Base-by-base conservation (phyloP, 768 basidiomycete genomes). In the Kwoniella mangroviensis region DNA sequence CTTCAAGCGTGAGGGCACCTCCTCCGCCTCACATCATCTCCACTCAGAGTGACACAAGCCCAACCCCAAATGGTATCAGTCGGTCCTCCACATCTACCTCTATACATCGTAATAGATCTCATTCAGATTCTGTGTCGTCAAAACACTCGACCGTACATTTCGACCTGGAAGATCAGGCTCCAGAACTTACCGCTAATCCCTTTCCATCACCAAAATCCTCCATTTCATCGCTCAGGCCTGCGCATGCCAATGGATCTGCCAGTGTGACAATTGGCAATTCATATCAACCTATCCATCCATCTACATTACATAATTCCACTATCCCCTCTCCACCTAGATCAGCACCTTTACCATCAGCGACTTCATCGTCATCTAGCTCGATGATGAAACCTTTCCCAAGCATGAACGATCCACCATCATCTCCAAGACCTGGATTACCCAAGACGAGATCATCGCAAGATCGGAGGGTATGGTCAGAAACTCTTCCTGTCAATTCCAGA, bases 381-480 rank as follows among this genome's bases (percentile, higher is more conserved):
- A 28, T 61, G 12, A 54, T 63, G 56, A 62, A 62, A 28, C 60
- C 21, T 10, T 59, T 59, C 21, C 61, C 66, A 40, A 15, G 28
- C 64, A 3, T 24, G 28, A 28, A 28, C 57, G 9, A 54, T 15
- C 3, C 51, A 22, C 41, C 53, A 42, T 7, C 21, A 11, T 53
- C 65, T 9, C 13, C 15, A 34, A 41, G 63, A 40, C 63, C 63
- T 28, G 13, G 3, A 41, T n/a, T 68, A 2, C 54, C 68, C 40
- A 40, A 34, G 12, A 69, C 12, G 4, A 12, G 34, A 22, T 70
- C 73, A 40, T 65, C 71, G 5, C 69, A 67, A 43, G 73, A 68
- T 19, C 22, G 73, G 42, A 53, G 70, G n/a, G 68, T 67, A 51
- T 60, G 69, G 58, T 67, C 70, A 13, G 71, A 70, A 53, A 59